Evolutionary conservation across 257 asterid species (phyloP), one percentile per base, ranked within the genome.

Genomic region (Solanum virginianum): DNA sequence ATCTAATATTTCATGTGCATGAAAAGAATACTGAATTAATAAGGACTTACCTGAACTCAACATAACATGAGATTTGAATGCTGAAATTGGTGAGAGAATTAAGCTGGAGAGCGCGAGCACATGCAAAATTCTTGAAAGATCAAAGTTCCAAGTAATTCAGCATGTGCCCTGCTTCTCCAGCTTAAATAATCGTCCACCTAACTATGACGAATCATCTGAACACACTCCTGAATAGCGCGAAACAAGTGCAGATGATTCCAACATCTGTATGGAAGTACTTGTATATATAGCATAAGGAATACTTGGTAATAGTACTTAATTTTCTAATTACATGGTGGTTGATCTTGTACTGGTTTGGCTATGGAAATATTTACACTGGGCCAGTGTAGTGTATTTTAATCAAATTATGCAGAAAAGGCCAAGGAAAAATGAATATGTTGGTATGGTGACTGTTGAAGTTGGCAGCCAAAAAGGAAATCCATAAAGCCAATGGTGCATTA

Each of bases 161-260:
- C 90, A 87, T 82, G 90, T 87, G 90, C 88, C 90, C 90, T 87
- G 88, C 88, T 85, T 85, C 90, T 87, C 90, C 90, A 85, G 81
- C 90, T 75, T 82, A 84, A 80, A 68, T 66, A 81, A 65, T 79
- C 82, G 3, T 43, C 79, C 41, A 10, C 18, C 77, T 9, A 10
- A 17, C 80, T 71, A 71, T 70, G 54, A 41, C 14, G 32, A 70
- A 70, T 39, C 32, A 10, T 20, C 32, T 43, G 55, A 39, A 41
- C 29, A 41, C 16, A 18, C 41, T 63, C 2, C 13, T 66, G 74
- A 68, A 36, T 66, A 66, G 26, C 77, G 9, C 8, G 26, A 69
- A 69, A 36, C 51, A 69, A 69, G 49, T 10, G 56, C 6, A 71
- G 20, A 10, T 43, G 55, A 71, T n/a, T 43, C 79, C 29, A 9